phyloP scores from a whole-genome alignment of 176 grass and related monocot genomes.

The Ananas comosus region DNA sequence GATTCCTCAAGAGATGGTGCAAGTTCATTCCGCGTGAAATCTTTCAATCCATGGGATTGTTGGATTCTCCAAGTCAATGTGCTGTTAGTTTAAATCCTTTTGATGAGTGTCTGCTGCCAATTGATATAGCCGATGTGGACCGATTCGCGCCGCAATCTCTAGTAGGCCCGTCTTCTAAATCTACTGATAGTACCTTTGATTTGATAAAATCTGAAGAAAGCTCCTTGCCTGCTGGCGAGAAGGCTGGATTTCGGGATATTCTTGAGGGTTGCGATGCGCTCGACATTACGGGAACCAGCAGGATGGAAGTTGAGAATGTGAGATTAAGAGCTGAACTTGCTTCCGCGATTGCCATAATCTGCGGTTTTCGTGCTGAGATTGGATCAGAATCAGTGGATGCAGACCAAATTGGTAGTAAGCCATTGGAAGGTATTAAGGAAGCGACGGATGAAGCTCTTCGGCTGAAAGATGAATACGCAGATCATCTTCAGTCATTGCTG shows the following conservation, averaged over 20 bases:
- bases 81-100: conserved; percentile 70
- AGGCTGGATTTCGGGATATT: conserved; percentile 53
- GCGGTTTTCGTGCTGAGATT: conserved; percentile 48
- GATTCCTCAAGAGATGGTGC: conserved; percentile 67
- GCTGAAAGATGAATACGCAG: conserved; percentile 71
- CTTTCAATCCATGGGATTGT: conserved; percentile 76
- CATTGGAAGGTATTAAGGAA: conserved; percentile 48
- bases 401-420: conserved; percentile 48
- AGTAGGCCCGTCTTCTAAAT: conserved; percentile 39
- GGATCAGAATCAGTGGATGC: conserved; percentile 58
- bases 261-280: conserved; percentile 47
- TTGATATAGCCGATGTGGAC: conserved; percentile 80
- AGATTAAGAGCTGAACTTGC: conserved; percentile 92
- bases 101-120: conserved; percentile 63
- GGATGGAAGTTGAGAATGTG: conserved; percentile 88
- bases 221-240: conserved; percentile 37
- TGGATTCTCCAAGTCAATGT: conserved; percentile 77
- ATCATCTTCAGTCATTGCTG: conserved; percentile 58
- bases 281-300: conserved; percentile 81
- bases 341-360: conserved; percentile 71
- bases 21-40: conserved; percentile 72
- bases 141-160: conserved; percentile 59
- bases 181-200: conserved; percentile 27
- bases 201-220: conserved; percentile 45
- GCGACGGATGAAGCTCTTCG: conserved; percentile 66